Percentiles rank a stretch among this genome's conserved stretches.
These are phyloP conservation scores for Gaultheria prostrata DNA, from an alignment of 148 eudicot genomes.

Conservation along the genomic window DNA sequence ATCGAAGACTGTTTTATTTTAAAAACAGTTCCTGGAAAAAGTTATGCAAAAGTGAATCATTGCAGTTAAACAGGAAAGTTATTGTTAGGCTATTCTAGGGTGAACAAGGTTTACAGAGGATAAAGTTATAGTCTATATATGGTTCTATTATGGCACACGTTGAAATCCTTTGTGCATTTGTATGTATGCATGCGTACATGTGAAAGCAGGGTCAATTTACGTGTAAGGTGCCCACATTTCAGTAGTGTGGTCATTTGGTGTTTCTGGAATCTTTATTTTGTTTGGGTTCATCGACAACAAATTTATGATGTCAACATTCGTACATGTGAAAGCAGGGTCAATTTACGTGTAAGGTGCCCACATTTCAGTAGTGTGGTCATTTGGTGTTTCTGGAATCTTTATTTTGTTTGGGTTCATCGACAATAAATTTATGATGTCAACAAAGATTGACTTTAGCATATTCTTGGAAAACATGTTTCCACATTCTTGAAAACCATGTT, in stretches of 20 bases:
- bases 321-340: no score
- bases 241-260: background rate
- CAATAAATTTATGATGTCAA: background rate
- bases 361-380: background rate
- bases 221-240: background rate
- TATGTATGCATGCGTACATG: background rate
- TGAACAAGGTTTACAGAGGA: background rate
- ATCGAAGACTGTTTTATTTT: background rate
- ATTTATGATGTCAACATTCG: background rate
- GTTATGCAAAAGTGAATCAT: background rate
- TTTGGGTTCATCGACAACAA: background rate
- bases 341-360: background rate
- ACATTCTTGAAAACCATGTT: background rate
- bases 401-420: background rate
- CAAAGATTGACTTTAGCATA: background rate
- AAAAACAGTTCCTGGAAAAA: background rate
- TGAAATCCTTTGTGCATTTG: background rate
- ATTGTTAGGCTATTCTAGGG: background rate
- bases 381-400: background rate
- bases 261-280: background rate
- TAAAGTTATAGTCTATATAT: background rate
- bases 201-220: background rate
- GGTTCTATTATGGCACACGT: background rate
- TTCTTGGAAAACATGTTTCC: background rate
- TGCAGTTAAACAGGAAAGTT: background rate